Conservation (phyloP, 2,329 filamentous ascomycete species). For the Microcyclospora tardicrescens region DNA sequence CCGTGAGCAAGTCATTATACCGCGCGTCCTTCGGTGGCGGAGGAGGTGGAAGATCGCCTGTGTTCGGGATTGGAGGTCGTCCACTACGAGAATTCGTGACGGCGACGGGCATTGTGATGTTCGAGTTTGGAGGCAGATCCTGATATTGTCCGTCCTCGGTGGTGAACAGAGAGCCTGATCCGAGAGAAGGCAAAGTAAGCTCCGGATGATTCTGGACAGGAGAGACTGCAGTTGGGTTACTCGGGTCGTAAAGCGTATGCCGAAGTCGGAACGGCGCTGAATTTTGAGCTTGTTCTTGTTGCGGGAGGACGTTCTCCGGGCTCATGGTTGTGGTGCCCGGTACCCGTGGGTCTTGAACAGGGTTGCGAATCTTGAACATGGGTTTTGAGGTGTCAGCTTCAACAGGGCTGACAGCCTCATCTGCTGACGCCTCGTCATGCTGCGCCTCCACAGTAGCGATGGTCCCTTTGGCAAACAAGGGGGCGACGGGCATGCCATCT, state of each 20-base stretch:
- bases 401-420: conserved; percentile 1
- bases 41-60: conserved; percentile 1
- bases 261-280: conserved; percentile 16
- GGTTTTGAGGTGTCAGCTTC: conserved; percentile 1
- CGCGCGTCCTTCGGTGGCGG: conserved; percentile 6
- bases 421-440: not conserved
- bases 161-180: not conserved
- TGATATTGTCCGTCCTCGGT: not conserved
- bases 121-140: conserved; percentile 2
- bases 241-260: conserved; percentile 14
- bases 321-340: too few relatives aligned
- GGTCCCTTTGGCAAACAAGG: conserved; percentile 4
- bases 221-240: conserved; percentile 5
- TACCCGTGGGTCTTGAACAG: conserved; percentile 10
- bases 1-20: not conserved
- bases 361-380: conserved; percentile 19
- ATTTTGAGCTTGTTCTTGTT: conserved; percentile 7
- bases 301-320: too few relatives aligned
- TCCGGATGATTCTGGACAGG: not conserved
- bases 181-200: not conserved
- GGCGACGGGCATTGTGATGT: conserved; percentile 5
- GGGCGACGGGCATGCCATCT: conserved; percentile 19
- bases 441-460: not conserved
- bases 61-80: conserved; percentile 1
- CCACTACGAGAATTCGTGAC: not conserved